Percentiles rank a stretch among this genome's conserved stretches.
phyloP scores from a whole-genome alignment of 129 eudicot species.

The Flaveria trinervia region DNA sequence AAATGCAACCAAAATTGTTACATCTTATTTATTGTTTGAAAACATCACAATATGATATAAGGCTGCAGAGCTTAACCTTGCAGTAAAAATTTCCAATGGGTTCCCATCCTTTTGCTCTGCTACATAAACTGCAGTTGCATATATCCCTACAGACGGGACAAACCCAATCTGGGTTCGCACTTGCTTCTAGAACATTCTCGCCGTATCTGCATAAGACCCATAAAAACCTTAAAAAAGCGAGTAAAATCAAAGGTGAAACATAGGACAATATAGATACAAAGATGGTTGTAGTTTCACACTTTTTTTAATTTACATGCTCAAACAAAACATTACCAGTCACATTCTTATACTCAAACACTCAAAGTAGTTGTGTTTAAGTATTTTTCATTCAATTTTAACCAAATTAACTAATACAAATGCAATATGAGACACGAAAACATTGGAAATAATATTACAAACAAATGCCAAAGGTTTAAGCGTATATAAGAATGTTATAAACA shows the following conservation, averaged over 20 bases:
- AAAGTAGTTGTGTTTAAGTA: too few species aligned
- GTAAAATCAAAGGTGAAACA: conserved; percentile 2
- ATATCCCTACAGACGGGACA: conserved; percentile 79
- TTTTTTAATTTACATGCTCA: not conserved
- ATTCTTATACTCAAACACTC: not conserved
- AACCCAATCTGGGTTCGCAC: conserved; percentile 52
- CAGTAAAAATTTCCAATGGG: conserved; percentile 57
- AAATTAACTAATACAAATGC: not conserved
- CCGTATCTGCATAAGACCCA: conserved; percentile 55
- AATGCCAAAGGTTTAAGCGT: not conserved
- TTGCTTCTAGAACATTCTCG: conserved; percentile 62
- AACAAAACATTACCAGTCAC: not conserved
- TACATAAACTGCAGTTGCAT: conserved; percentile 82
- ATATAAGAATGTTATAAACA: too few species aligned
- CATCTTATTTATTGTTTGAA: not conserved
- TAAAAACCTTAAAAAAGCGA: not conserved
- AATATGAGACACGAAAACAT: not conserved
- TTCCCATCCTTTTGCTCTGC: conserved; percentile 63
- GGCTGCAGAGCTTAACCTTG: conserved; percentile 43
- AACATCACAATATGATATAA: not conserved
- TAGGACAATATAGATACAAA: too few species aligned
- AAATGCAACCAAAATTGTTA: conserved; percentile 4
- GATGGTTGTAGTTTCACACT: not conserved
- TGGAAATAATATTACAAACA: not conserved
- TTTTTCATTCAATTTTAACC: not conserved